A percentile compares a stretch with the other conserved stretches of the same genome.
Evolutionary conservation across 139 green algal genomes (phyloP).

Genomic region (Chlorella ohadii): DNA sequence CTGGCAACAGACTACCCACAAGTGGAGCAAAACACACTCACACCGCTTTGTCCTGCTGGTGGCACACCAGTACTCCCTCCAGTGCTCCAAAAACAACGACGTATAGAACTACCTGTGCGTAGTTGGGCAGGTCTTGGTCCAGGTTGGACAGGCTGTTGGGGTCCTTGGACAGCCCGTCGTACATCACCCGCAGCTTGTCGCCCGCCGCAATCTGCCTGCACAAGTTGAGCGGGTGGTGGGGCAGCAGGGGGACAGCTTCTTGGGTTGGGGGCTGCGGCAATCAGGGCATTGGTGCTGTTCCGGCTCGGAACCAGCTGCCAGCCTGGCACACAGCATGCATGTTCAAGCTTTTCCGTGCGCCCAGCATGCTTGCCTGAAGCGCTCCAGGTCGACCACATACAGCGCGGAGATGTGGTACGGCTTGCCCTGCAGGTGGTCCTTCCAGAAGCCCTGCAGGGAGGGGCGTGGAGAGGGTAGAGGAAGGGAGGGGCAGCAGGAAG

Average conservation of each 20-base stretch:
- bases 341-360: too few species aligned
- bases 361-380: conserved; percentile 80
- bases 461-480: neutral
- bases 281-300: too few species aligned
- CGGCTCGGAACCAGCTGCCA: too few species aligned
- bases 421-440: conserved; percentile 90
- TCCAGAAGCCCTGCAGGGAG: conserved; percentile 90
- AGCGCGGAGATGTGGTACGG: conserved; percentile 98
- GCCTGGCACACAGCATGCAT: neutral
- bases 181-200: conserved; percentile 89
- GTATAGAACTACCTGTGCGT: conserved; percentile 75
- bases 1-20: too few species aligned
- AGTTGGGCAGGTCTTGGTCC: conserved; percentile 99
- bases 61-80: too few species aligned
- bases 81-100: too few species aligned
- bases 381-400: conserved; percentile 96
- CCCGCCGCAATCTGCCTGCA: conserved; percentile 77
- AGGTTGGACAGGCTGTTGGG: conserved; percentile 97
- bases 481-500: too few species aligned
- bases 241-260: too few species aligned
- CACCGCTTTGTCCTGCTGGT: too few species aligned
- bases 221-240: neutral
- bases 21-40: too few species aligned
- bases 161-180: conserved; percentile 95
- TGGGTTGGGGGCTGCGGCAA: too few species aligned